Percentiles rank a stretch among this genome's conserved stretches.
Conservation (phyloP, 768 basidiomycete species). For the Dioszegia hungarica region DNA sequence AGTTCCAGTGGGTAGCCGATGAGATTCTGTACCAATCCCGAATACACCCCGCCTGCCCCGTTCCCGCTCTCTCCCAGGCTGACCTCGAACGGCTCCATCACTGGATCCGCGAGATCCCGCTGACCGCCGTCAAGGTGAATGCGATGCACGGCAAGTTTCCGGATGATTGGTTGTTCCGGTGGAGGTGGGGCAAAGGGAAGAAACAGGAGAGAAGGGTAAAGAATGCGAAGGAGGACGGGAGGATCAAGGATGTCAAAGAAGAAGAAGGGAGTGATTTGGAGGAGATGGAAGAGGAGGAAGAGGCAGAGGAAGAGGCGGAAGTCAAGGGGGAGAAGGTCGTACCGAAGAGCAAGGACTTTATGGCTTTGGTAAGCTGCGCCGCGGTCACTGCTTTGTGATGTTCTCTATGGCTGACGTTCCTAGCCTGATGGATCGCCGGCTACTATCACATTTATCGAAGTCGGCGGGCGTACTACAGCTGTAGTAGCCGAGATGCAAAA, state of each 20-base stretch:
- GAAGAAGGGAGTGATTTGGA: slow-evolving; percentile 13
- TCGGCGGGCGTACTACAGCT: slow-evolving; percentile 73
- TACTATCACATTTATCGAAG: slow-evolving; percentile 67
- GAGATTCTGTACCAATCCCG: slow-evolving; percentile 65
- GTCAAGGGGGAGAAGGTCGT: slow-evolving; percentile 25
- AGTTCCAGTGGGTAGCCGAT: slow-evolving; percentile 64
- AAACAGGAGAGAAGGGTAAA: slow-evolving; percentile 28
- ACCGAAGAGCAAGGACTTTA: slow-evolving; percentile 28
- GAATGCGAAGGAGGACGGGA: slow-evolving; percentile 16
- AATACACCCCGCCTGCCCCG: slow-evolving; percentile 67
- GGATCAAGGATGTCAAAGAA: neutral
- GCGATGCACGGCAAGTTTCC: slow-evolving; percentile 68
- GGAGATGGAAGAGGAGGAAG: slow-evolving; percentile 3
- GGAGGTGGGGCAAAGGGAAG: slow-evolving; percentile 47
- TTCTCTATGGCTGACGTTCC: neutral
- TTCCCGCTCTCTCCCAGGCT: slow-evolving; percentile 55
- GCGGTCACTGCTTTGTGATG: no score
- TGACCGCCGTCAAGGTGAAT: slow-evolving; percentile 62
- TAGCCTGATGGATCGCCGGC: slow-evolving; percentile 68
- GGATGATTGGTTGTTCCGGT: slow-evolving; percentile 48
- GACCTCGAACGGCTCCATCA: slow-evolving; percentile 57
- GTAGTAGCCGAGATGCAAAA: slow-evolving; percentile 63
- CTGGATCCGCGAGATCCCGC: slow-evolving; percentile 58
- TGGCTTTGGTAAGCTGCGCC: slow-evolving; percentile 36
- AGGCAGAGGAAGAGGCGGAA: slow-evolving; percentile 10